Conservation (phyloP, 805 yeast genomes). For the Yamadazyma insecticola region DNA sequence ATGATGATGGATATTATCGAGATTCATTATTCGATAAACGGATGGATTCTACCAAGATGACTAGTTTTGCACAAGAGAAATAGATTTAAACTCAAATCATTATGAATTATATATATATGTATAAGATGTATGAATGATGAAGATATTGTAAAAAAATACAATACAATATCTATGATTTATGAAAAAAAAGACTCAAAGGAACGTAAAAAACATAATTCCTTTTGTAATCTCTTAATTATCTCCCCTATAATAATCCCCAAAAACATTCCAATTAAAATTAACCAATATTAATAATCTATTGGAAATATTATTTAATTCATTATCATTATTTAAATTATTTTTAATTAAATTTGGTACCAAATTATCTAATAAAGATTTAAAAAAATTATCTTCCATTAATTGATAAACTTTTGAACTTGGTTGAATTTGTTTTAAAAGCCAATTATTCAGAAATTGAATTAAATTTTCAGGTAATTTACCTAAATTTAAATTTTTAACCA, state of each 20-base stretch:
- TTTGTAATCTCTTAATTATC: too few relatives aligned
- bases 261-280: constrained; percentile 80
- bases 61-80: constrained; percentile 4
- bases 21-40: constrained; percentile 7
- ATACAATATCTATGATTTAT: too few relatives aligned
- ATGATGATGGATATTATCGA: constrained; percentile 3
- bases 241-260: constrained; percentile 66
- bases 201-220: constrained; percentile 1
- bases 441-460: too few relatives aligned
- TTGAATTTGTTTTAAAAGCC: constrained; percentile 84
- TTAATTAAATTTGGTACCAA: constrained; percentile 4
- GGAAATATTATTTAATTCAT: constrained; percentile 43
- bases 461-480: too few relatives aligned
- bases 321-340: neutral
- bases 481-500: constrained; percentile 40
- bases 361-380: constrained; percentile 39
- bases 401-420: constrained; percentile 75
- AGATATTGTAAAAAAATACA: too few relatives aligned
- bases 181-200: neutral
- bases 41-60: constrained; percentile 7
- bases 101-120: too few relatives aligned
- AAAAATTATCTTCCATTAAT: constrained; percentile 64
- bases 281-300: constrained; percentile 60
- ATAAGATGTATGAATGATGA: too few relatives aligned
- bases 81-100: neutral